Percentiles rank a stretch among this genome's conserved stretches.
phyloP scores from a whole-genome alignment of 768 basidiomycete species.

The Xerocomus spinulosus region DNA sequence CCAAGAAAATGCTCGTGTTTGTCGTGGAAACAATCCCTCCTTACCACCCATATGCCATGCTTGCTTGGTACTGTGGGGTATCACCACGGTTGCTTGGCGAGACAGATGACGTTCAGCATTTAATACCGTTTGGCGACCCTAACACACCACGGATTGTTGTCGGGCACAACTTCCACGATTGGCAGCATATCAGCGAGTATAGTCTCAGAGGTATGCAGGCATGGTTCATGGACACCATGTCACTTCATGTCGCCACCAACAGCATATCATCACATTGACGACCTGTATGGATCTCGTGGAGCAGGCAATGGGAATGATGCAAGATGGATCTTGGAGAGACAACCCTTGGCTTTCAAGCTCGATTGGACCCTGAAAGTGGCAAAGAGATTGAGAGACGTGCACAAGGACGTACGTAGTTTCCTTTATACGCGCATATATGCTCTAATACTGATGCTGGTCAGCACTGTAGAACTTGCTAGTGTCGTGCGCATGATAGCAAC shows the following conservation, averaged over 20 bases:
- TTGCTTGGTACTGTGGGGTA: constrained; percentile 97
- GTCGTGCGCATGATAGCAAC: no score
- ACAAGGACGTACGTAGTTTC: constrained; percentile 22
- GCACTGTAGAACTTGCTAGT: no score
- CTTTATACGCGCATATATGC: background rate
- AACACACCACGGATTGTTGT: constrained; percentile 60
- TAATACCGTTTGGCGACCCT: constrained; percentile 69
- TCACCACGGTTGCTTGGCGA: constrained; percentile 85
- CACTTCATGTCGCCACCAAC: constrained; percentile 87
- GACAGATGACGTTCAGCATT: constrained; percentile 52
- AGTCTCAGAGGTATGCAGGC: constrained; percentile 57
- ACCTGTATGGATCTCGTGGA: constrained; percentile 80
- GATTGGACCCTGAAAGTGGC: constrained; percentile 93
- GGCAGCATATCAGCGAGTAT: constrained; percentile 79
- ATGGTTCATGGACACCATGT: constrained; percentile 92
- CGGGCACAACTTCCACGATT: constrained; percentile 95
- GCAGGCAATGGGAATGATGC: constrained; percentile 47
- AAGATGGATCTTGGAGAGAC: constrained; percentile 52
- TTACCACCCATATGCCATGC: constrained; percentile 75
- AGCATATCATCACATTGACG: constrained; percentile 95
- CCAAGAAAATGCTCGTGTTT: constrained; percentile 76
- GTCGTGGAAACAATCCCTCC: constrained; percentile 93
- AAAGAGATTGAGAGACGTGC: constrained; percentile 61
- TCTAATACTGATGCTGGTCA: background rate
- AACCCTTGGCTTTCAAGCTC: constrained; percentile 82